Evolutionary conservation across 352 stramenopile species (phyloP), one percentile per base, ranked within the genome.

Genomic region (Nothophytophthora sp.): DNA sequence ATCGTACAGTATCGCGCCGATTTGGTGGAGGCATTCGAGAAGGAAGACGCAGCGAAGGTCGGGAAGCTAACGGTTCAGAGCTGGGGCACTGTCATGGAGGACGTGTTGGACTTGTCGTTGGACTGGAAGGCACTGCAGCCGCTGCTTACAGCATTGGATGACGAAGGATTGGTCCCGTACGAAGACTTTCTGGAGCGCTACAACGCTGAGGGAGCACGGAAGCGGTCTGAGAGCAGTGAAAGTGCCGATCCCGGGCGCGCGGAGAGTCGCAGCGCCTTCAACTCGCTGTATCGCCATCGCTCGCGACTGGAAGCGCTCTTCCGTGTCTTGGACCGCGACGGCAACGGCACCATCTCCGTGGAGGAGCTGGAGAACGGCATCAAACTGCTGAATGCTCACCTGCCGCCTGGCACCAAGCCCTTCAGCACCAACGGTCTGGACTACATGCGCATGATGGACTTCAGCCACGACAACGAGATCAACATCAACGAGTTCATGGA

Each of bases 401-500:
- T 95, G 53, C 84, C 84, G 25, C 29, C 68, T 18, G 76, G 75
- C 44, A 76, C 73, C 8, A 86, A 90, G 50, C 66, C 76, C 7
- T 92, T 92, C 44, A 82, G 61, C 25, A 85, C 75, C 16, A 86
- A 88, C 19, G 71, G 76, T 18, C 60, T 76, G 41, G 82, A 92
- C 46, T 78, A 90, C 39, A 95, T 95, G 84, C 64, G 66, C n/a
- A 90, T 88, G 76, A 72, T 95, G 46, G 84, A 95, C 60, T 92
- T 95, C 36, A 87, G 68, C 24, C 73, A 88, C 54, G 81, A 95
- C 55, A 90, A 91, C 41, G 76, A 92, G 51, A 86, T 95, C 64
- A 92, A 95, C 69, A 95, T 95, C 49, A 95, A 95, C 56, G 84
- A 95, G 73, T 95, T 95, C 52, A 90, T 95, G 76, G 84, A 95